Base-by-base conservation (phyloP, 148 eudicot genomes). In the Oxyria digyna region DNA sequence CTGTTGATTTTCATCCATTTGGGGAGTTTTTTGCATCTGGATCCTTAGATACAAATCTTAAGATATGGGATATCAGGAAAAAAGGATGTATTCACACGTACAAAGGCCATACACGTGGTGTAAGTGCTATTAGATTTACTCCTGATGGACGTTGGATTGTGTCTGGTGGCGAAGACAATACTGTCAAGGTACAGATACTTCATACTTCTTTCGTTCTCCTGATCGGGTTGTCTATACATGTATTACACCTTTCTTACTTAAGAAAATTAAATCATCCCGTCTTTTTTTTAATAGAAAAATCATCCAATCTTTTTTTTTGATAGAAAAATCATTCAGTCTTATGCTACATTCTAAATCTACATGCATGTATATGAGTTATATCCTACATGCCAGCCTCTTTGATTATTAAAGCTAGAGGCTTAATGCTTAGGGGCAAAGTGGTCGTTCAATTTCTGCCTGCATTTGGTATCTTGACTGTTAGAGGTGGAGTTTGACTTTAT, bases 141-240 rank as follows among this genome's bases (percentile, higher is more conserved):
- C 99, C 99, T 27, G 99, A 94, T 88, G 99, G 99, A 29, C 96
- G 99, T 54, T 94, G 99, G 99, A 91, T 94, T 48, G 99, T 94
- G 59, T 94, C 99, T 67, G 99, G 99, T 54, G 96, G 99, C 20
- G 97, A 94, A 85, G 99, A 94, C 83, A 90, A 91, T 74, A 87
- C 86, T 74, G 96, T 94, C 73, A 94, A 94, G 99, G 99, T 91
- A 67, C 46, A 52, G 10, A 66, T 77, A 23, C 29, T 57, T 33
- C 71, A 71, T 57, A 43, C 11, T 46, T 64, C 66, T 50, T 15
- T 8, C 24, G 31, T 54, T 54, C 13, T 12, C 15, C 4, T 54
- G 15, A 54, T 54, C 31, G 7, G 13, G 15, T 54, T 23, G 32
- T 54, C 62, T 21, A 54, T 24, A 54, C 62, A 57, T 12, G 38